Base-by-base conservation (phyloP, 345 rosid genomes). In the Draba incana region DNA sequence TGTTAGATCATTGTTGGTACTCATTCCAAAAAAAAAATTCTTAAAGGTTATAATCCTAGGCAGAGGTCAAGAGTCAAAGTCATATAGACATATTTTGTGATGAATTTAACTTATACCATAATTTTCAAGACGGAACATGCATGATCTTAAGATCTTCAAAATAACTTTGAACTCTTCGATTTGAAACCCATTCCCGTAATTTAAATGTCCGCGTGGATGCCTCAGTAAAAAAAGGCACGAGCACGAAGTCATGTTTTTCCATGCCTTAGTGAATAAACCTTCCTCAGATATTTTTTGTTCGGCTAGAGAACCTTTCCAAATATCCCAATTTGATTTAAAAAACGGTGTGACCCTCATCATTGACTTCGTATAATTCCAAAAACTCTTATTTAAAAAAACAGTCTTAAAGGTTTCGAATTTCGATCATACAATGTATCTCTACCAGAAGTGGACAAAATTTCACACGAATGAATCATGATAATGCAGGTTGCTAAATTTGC, bases 11-110 rank as follows among this genome's bases (percentile, higher is more conserved):
- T 57, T 38, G 39, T 48, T 69, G 15, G 20, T 27, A 45, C 6
- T 11, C 49, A 37, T 38, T 38, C 8, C 6, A n/a, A n/a, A n/a
- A n/a, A n/a, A 14, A 7, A 13, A 7, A 13, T 2, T 2, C 8
- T 6, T 38, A 2, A 3, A 63, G 44, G 55, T 67, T 45, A 28
- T 56, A 38, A 68, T 56, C 15, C 45, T 35, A 57, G 46, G 27
- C n/a, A 5, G 33, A 39, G 49, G 38, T 51, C 39, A 38, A 51
- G 69, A 51, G 27, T 28, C 49, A 50, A 51, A 8, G 11, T 14
- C 42, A 51, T n/a, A 10, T 45, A 66, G 45, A 13, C 57, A 20
- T 20, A 20, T 20, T 20, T 20, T 20, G 20, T 20, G 20, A 0
- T 20, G 20, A 20, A 20, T 20, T 20, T 20, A 20, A 20, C 20